These are phyloP conservation scores for Melaleuca alternifolia DNA, from an alignment of 345 rosid genomes.

Conservation along the genomic window DNA sequence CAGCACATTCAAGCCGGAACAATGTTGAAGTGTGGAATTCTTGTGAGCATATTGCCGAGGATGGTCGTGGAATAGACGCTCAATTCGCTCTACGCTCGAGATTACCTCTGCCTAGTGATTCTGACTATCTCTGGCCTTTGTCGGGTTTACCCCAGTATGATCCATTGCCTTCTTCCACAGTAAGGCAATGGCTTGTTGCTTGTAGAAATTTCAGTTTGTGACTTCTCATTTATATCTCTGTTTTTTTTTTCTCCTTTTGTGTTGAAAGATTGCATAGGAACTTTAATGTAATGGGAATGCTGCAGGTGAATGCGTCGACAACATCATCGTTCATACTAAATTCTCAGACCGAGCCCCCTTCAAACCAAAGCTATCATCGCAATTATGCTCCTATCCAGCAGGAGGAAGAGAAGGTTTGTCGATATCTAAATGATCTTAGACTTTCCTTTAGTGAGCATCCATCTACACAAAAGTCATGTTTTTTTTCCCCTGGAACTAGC, in stretches of 20 bases:
- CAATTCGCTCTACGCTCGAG: neutral
- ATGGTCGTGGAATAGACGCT: neutral
- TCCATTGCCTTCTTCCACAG: neutral
- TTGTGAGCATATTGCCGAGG: neutral
- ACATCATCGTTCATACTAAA: conserved; percentile 4
- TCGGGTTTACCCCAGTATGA: neutral
- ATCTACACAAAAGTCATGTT: neutral
- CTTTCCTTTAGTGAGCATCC: neutral
- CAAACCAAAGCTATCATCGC: conserved; percentile 12
- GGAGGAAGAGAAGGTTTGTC: conserved; percentile 14
- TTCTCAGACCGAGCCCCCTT: conserved; percentile 17
- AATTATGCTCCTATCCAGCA: neutral
- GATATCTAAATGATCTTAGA: neutral
- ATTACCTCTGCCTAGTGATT: neutral
- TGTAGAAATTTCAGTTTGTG: neutral
- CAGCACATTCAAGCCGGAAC: neutral
- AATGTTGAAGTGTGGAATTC: neutral
- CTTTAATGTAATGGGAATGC: neutral
- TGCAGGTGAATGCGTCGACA: conserved; percentile 12
- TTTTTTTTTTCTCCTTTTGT: neutral
- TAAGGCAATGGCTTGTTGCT: neutral
- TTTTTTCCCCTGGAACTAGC: neutral
- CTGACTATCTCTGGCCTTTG: neutral
- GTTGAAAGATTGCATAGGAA: neutral
- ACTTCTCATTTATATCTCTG: neutral